Conservation (phyloP, 1,284 basidiomycete species). For the Ceratorhiza oryzae-sativae region DNA sequence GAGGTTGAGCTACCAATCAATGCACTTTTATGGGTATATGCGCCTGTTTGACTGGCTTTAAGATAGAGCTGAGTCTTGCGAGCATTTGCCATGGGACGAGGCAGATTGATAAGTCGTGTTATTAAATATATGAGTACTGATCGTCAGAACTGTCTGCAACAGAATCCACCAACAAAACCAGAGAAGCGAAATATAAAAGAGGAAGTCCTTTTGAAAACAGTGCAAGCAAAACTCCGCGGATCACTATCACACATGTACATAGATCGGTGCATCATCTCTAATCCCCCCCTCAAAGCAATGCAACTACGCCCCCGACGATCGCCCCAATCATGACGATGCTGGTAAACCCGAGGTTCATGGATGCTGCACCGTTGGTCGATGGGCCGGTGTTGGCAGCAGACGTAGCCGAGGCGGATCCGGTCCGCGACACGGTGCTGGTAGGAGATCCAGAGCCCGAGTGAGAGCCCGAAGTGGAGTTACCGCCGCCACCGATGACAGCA, state of each 20-base stretch:
- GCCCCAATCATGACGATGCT: slow-evolving; percentile 4
- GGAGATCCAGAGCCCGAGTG: slow-evolving; percentile 55
- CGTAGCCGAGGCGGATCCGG: slow-evolving; percentile 3
- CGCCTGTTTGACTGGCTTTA: no score
- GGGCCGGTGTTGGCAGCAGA: slow-evolving; percentile 5
- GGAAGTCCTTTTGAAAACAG: neutral
- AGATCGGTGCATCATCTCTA: neutral
- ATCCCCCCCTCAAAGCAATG: slow-evolving; percentile 9
- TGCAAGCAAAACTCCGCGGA: no score
- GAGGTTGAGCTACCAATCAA: no score
- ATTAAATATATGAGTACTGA: neutral
- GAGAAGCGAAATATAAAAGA: neutral
- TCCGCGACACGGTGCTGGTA: slow-evolving; percentile 9
- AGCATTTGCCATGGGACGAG: neutral
- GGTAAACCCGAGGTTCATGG: neutral
- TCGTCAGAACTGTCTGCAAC: neutral
- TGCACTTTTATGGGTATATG: no score
- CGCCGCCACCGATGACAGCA: neutral
- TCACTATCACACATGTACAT: neutral
- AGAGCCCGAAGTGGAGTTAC: neutral
- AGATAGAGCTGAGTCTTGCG: no score
- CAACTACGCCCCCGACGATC: slow-evolving; percentile 19
- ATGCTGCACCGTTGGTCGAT: neutral
- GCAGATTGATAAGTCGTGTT: neutral
- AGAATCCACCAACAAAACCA: neutral